Conservation (phyloP, 1,139 yeast species). For the Kodamaea suecica region DNA sequence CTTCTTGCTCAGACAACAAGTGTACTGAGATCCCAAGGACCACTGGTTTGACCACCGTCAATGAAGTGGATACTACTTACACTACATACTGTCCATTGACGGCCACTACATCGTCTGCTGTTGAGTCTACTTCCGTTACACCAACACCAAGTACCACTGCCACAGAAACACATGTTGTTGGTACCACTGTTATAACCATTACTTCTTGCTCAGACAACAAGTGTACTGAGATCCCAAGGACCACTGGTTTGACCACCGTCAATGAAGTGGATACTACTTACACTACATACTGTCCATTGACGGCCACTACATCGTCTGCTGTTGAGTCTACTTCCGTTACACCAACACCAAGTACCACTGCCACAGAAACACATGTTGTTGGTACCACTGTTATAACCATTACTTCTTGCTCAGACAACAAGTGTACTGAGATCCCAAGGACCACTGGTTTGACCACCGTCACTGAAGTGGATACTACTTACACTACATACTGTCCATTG, state of each 20-base stretch:
- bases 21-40: slow-evolving; percentile 16
- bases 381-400: slow-evolving; percentile 6
- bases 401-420: slow-evolving; percentile 23
- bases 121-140: neutral
- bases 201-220: slow-evolving; percentile 42
- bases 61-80: slow-evolving; percentile 25
- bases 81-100: slow-evolving; percentile 31
- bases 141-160: slow-evolving; percentile 9
- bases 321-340: slow-evolving; percentile 1
- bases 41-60: slow-evolving; percentile 29
- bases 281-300: slow-evolving; percentile 11
- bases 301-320: no score
- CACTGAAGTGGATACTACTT: slow-evolving; percentile 16
- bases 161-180: slow-evolving; percentile 2
- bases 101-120: slow-evolving; percentile 13
- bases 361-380: no score
- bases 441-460: slow-evolving; percentile 40
- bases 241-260: slow-evolving; percentile 42
- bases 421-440: slow-evolving; percentile 22
- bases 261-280: slow-evolving; percentile 20
- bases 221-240: slow-evolving; percentile 34
- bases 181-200: slow-evolving; percentile 32
- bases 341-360: slow-evolving; percentile 10
- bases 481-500: slow-evolving; percentile 30
- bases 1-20: slow-evolving; percentile 1